Evolutionary conservation across 768 basidiomycete species (phyloP), one percentile per base, ranked within the genome.

Genomic region (Boletus subparvulus): DNA sequence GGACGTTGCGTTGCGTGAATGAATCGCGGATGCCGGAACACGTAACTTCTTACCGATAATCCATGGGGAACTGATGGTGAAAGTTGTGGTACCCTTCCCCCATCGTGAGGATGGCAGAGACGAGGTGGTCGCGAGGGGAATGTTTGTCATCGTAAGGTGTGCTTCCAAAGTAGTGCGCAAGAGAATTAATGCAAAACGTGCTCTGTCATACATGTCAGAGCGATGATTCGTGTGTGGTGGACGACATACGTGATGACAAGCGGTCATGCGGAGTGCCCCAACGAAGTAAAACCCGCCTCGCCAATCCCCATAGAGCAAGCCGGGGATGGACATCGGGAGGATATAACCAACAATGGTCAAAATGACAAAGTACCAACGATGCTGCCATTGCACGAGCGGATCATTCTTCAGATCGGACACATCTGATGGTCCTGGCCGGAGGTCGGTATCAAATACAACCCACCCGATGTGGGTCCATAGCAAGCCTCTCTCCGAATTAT

Each of bases 41-140:
- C 12, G 21, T 28, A 14, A 42, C 13, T 13, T 28, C 49, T 56
- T 50, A 66, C 65, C 69, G 60, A 70, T 80, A 83, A 63, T 82
- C 81, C 87, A 87, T 90, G 10, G 91, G 92, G 75, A 92, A 94
- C 62, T 94, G 90, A 68, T 92, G 90, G 71, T 92, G 90, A 72
- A 92, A 92, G 68, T 84, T 84, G 69, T 84, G 83, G 68, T 84
- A 84, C 10, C 83, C 83, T 69, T 84, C 83, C 3, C 82, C 83
- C 71, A 92, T 84, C 4, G 92, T 94, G 55, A 89, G 79, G 61
- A 93, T 77, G 11, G 92, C 91, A 33, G 92, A 92, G 43, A 93
- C 67, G 63, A 92, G 77, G 70, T 88, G 87, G 67, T 93, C 90
- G 30, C 88, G 81, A 42, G 90, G 88, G 35, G 84, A 83, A 66